Evolutionary conservation across 176 grass and related monocot species (phyloP).

Genomic region (Phoenix dactylifera): DNA sequence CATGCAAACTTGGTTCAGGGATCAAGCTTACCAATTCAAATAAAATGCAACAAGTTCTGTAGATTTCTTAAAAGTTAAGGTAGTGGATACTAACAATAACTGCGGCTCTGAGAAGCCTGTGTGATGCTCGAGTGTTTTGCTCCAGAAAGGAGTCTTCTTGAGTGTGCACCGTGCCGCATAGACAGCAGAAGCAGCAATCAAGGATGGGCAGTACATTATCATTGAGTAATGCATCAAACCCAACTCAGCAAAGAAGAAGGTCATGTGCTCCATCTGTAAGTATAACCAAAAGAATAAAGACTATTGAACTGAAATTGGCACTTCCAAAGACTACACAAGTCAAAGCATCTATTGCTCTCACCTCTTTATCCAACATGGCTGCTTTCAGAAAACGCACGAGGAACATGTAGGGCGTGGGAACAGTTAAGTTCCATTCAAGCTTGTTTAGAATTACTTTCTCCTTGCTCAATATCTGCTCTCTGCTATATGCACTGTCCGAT

Average conservation of each 20-base stretch:
- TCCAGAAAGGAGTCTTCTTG: conserved; percentile 29
- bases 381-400: conserved; percentile 51
- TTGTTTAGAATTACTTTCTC: conserved; percentile 11
- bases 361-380: conserved; percentile 30
- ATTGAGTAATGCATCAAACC: conserved; percentile 47
- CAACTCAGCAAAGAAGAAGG: conserved; percentile 67
- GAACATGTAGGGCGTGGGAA: conserved; percentile 67
- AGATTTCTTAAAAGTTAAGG: not conserved
- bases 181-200: not conserved
- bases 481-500: conserved; percentile 2
- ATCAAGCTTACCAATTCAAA: too few species aligned
- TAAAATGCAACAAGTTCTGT: not conserved
- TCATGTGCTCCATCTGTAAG: conserved; percentile 58
- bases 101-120: conserved; percentile 31
- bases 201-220: conserved; percentile 38
- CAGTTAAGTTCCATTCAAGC: conserved; percentile 65
- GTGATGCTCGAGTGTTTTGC: conserved; percentile 28
- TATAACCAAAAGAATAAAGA: not conserved
- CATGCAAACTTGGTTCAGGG: too few species aligned
- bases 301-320: not conserved
- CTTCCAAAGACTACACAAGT: not conserved
- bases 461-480: conserved; percentile 6
- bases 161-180: conserved; percentile 37
- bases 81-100: conserved; percentile 26
- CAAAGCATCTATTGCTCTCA: conserved; percentile 10